Conservation (phyloP, 306 rosid species). For the Heteromeles arbutifolia region DNA sequence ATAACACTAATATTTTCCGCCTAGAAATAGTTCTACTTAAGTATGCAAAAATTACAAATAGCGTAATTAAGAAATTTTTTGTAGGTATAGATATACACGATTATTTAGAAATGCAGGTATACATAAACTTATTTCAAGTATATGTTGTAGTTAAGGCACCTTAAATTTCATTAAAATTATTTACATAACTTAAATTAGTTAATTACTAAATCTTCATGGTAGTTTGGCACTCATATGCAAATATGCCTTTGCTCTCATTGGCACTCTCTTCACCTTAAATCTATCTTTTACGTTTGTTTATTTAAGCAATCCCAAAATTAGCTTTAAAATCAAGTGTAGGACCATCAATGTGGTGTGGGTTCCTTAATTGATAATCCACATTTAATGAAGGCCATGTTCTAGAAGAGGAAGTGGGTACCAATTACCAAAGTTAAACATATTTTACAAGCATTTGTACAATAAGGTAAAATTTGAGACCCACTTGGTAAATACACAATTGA, state of each 20-base stretch:
- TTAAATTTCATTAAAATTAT: neutral
- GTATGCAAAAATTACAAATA: neutral
- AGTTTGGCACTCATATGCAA: no score
- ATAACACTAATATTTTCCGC: no score
- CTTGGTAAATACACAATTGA: neutral
- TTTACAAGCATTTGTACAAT: neutral
- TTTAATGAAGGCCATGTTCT: neutral
- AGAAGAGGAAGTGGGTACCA: neutral
- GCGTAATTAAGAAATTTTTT: neutral
- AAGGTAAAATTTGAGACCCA: neutral
- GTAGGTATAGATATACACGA: neutral
- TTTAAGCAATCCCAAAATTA: neutral
- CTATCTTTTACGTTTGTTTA: neutral
- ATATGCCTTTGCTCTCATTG: neutral
- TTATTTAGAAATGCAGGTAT: neutral
- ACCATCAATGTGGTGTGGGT: neutral
- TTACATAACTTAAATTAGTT: neutral
- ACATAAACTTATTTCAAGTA: neutral
- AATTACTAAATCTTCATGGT: neutral
- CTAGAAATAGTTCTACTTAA: neutral
- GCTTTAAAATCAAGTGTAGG: neutral
- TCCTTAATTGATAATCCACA: conserved; percentile 5
- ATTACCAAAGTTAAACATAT: neutral
- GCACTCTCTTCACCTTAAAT: neutral
- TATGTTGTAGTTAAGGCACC: neutral